Evolutionary conservation across 305 asterid species (phyloP).

Genomic region (Petunia hybrid): DNA sequence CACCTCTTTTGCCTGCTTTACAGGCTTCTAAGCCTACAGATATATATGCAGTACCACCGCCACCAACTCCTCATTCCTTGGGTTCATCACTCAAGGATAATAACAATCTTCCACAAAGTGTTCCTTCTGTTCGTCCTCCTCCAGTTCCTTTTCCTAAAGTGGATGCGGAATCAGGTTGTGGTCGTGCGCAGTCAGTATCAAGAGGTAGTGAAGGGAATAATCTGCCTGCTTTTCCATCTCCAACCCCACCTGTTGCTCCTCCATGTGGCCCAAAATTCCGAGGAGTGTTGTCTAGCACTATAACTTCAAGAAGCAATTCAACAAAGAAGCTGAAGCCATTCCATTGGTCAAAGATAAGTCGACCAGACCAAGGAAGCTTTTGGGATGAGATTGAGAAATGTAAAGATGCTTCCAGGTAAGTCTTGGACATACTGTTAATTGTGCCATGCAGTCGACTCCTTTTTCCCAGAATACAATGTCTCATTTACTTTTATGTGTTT

Average conservation of each 20-base stretch:
- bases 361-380: constrained; percentile 82
- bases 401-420: constrained; percentile 76
- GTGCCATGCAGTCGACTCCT: background rate
- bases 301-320: constrained; percentile 28
- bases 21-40: constrained; percentile 17
- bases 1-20: constrained; percentile 31
- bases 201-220: constrained; percentile 20
- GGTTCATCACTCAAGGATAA: constrained; percentile 15
- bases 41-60: constrained; percentile 17
- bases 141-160: constrained; percentile 39
- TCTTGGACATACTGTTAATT: background rate
- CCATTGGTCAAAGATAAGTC: constrained; percentile 88
- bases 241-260: constrained; percentile 47
- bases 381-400: constrained; percentile 91
- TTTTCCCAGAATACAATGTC: background rate
- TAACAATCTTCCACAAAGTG: constrained; percentile 16
- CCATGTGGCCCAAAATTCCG: background rate
- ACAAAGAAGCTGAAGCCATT: constrained; percentile 64
- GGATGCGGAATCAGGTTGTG: background rate
- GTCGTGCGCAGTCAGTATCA: background rate
- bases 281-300: background rate
- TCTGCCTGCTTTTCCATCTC: constrained; percentile 43
- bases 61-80: constrained; percentile 25
- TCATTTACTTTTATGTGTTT: constrained; percentile 23
- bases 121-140: constrained; percentile 44